A percentile compares a stretch with the other conserved stretches of the same genome.
phyloP scores from a whole-genome alignment of 192 early-diverging fungal species.

The Podila epicladia region DNA sequence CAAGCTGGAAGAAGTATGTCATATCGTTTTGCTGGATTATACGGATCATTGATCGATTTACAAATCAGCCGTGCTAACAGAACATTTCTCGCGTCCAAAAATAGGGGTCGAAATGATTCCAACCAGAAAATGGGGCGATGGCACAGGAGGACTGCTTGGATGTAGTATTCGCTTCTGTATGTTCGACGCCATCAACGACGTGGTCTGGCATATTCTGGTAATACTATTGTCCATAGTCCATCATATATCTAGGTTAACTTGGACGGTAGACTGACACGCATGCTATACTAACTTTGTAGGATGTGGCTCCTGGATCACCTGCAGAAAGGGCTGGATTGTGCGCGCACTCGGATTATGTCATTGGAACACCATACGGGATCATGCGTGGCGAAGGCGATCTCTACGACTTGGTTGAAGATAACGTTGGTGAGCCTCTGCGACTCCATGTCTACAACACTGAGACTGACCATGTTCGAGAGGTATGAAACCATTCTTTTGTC shows the following conservation, averaged over 20 bases:
- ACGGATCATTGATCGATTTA: not conserved
- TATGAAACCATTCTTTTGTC: constrained; percentile 12
- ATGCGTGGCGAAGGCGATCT: constrained; percentile 73
- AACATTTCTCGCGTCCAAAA: not conserved
- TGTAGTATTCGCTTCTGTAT: constrained; percentile 76
- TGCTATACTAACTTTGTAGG: too few species aligned
- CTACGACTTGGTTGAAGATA: constrained; percentile 67
- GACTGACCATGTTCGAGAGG: constrained; percentile 69
- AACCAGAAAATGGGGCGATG: constrained; percentile 45
- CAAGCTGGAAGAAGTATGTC: constrained; percentile 58
- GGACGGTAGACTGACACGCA: not conserved
- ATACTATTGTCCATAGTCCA: not conserved
- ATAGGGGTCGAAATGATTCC: constrained; percentile 58
- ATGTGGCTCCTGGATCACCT: constrained; percentile 72
- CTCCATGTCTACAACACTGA: constrained; percentile 78
- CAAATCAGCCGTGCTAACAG: not conserved
- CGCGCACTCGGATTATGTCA: constrained; percentile 76
- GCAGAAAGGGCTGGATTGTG: constrained; percentile 75
- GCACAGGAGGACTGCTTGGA: constrained; percentile 59
- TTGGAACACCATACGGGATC: constrained; percentile 70
- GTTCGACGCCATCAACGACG: constrained; percentile 62
- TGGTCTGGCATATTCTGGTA: constrained; percentile 65
- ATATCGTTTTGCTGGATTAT: not conserved
- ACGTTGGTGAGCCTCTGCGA: constrained; percentile 65
- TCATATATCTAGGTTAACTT: not conserved